Evolutionary conservation across 2,329 filamentous ascomycete species (phyloP), one percentile per base, ranked within the genome.

Genomic region (Endoconidiophora polonica): DNA sequence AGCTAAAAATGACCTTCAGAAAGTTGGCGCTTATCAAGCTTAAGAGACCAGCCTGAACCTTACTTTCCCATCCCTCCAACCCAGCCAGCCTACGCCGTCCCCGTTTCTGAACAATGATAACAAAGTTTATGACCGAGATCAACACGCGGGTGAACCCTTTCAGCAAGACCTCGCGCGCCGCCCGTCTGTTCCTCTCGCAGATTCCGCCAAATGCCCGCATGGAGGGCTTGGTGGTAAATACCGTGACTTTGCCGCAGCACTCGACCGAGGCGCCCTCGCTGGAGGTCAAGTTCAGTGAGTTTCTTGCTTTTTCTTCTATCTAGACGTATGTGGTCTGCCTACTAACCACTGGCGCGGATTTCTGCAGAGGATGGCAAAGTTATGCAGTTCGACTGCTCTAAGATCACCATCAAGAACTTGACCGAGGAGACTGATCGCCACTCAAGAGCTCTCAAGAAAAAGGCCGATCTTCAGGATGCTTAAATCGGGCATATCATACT

Each of bases 131-230:
- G 64, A 90, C 87, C 63, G 78, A 86, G 63, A 79, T 96, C 59
- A 79, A 75, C 59, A 82, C 86, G 56, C 79, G 78, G 63, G 95
- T 96, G 78, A 94, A 94, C 67, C 90, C 91, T 38, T 96, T 96
- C 75, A 83, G 79, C 24, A 67, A 74, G 22, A 73, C 75, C 62
- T 80, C 86, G 55, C 87, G 86, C 61, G 82, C 88, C 22, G 88
- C 86, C 38, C 81, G 91, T 41, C 73, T 94, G 47, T 91, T 96
- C 66, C 84, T 96, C 57, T 82, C 85, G 29, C 74, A 83, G 56
- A 77, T 98, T 29, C 86, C 90, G 7, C 77, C 87, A 40, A 79
- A 81, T 59, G 87, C 87, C 54, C 79, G 87, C 49, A 68, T 72
- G 50, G 73, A 70, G 49, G 78, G 76, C 56, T 86, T 94, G 71